phyloP scores from a whole-genome alignment of 306 rosid genomes.

The Pterocarpus macrocarpus region DNA sequence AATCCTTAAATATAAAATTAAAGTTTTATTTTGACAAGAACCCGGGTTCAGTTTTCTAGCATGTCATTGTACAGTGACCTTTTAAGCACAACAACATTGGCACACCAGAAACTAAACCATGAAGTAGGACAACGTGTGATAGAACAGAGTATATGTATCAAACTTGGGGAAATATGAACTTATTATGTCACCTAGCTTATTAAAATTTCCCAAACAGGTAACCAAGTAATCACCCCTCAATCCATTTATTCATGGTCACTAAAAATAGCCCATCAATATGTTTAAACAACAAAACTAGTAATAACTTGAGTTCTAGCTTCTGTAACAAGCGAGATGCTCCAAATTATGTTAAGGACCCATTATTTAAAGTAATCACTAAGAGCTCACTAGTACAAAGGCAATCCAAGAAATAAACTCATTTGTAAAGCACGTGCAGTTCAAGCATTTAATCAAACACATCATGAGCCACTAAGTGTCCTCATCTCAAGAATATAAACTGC shows the following conservation, averaged over 20 bases:
- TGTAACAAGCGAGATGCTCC: background rate
- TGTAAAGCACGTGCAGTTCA: background rate
- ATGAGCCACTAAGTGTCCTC: background rate
- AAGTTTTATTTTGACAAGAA: slow-evolving; percentile 31
- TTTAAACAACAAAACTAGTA: background rate
- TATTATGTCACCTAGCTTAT: background rate
- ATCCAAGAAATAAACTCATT: background rate
- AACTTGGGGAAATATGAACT: too few species aligned
- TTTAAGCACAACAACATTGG: background rate
- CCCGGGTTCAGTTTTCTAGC: slow-evolving; percentile 30
- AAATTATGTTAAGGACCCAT: background rate
- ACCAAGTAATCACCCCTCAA: background rate
- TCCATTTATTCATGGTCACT: background rate
- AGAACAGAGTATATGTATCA: background rate
- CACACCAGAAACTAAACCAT: background rate
- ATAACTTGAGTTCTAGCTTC: background rate
- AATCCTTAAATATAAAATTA: background rate
- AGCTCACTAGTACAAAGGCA: background rate
- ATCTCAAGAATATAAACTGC: too few species aligned
- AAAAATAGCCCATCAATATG: background rate
- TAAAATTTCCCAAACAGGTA: background rate
- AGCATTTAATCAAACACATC: slow-evolving; percentile 18
- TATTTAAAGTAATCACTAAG: background rate
- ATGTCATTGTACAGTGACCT: background rate
- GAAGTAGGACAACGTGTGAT: background rate